Conservation (phyloP, 1,284 basidiomycete species). For the Vanrija pseudolonga region DNA sequence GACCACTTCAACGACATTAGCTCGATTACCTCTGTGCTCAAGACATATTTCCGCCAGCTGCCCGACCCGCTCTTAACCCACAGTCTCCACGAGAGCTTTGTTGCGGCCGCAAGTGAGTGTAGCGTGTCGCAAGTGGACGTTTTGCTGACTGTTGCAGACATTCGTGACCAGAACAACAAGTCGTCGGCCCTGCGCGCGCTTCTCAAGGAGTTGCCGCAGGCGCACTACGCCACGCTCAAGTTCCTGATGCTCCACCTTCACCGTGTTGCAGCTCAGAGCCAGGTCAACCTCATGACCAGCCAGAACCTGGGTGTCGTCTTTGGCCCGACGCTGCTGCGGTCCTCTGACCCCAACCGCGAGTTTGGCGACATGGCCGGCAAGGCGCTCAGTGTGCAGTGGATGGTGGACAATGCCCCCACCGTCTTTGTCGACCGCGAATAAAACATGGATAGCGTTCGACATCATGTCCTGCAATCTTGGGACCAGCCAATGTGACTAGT, state of each 20-base stretch:
- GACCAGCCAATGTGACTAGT: background rate
- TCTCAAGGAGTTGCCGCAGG: constrained; percentile 71
- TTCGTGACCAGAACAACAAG: constrained; percentile 64
- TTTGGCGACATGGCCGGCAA: constrained; percentile 89
- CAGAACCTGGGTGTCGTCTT: constrained; percentile 99
- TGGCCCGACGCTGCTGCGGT: constrained; percentile 93
- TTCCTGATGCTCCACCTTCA: constrained; percentile 83
- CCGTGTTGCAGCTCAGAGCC: constrained; percentile 66
- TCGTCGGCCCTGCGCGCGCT: constrained; percentile 63
- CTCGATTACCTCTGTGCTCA: constrained; percentile 92
- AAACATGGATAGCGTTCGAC: background rate
- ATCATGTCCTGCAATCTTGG: background rate
- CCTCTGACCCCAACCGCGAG: constrained; percentile 77
- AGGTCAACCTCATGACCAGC: constrained; percentile 87
- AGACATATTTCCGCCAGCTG: constrained; percentile 90
- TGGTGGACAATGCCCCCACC: constrained; percentile 77
- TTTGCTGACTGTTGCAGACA: constrained; percentile 42
- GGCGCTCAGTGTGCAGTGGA: constrained; percentile 83
- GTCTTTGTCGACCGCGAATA: constrained; percentile 34
- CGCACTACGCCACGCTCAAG: constrained; percentile 82
- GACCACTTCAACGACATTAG: constrained; percentile 94
- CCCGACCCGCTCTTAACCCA: constrained; percentile 88
- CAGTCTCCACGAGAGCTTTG: constrained; percentile 86
- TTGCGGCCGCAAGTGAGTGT: constrained; percentile 61
- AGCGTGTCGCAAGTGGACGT: background rate